phyloP scores from a whole-genome alignment of 352 stramenopile species.

The Globisporangium canariense region DNA sequence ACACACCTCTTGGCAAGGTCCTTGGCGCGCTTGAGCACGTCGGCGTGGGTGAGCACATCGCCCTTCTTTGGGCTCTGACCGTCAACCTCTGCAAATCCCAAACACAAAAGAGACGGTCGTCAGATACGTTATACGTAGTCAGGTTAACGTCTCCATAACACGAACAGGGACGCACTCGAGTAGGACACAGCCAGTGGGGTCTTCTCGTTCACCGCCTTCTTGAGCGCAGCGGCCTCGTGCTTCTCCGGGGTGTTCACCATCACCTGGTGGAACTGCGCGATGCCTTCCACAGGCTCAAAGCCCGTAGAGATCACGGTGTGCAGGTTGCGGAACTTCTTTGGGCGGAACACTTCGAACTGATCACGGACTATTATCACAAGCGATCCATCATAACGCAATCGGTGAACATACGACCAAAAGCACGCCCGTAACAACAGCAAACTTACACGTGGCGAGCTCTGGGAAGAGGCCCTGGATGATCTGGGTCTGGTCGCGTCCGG shows the following conservation, averaged over 20 bases:
- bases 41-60: conserved; percentile 71
- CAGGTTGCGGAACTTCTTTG: conserved; percentile 75
- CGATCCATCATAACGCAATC: neutral
- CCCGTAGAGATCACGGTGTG: conserved; percentile 85
- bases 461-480: conserved; percentile 74
- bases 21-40: conserved; percentile 70
- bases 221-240: conserved; percentile 50
- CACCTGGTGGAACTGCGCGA: conserved; percentile 78
- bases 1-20: conserved; percentile 70
- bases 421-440: conserved; percentile 4
- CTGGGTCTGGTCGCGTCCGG: conserved; percentile 63
- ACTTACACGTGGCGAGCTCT: conserved; percentile 69
- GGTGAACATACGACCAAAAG: neutral
- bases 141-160: neutral
- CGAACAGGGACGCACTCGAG: conserved; percentile 48
- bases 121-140: conserved; percentile 5
- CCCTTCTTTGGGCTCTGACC: conserved; percentile 82
- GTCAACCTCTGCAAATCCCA: conserved; percentile 44
- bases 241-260: conserved; percentile 79
- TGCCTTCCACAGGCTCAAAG: conserved; percentile 64
- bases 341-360: conserved; percentile 61
- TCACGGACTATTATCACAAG: conserved; percentile 37
- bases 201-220: conserved; percentile 62
- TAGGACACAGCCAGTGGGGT: conserved; percentile 76
- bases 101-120: conserved; percentile 9